Conservation (phyloP, 73 alveolate genomes). For the Symbiodinium natans region DNA sequence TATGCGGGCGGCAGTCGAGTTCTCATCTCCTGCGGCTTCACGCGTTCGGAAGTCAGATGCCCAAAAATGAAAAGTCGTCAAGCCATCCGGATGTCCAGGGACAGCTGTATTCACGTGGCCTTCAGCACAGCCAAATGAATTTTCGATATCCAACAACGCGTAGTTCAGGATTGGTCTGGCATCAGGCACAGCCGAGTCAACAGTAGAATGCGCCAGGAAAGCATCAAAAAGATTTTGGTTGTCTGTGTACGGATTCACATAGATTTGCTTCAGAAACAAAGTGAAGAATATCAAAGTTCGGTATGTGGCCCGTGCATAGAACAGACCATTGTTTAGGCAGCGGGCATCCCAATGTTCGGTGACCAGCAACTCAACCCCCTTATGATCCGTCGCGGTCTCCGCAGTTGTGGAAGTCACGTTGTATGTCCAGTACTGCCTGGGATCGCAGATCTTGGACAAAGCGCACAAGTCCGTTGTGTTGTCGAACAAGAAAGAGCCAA, state of each 20-base stretch:
- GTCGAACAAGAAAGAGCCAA: constrained; percentile 75
- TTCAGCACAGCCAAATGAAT: constrained; percentile 73
- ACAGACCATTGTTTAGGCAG: constrained; percentile 80
- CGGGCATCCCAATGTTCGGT: constrained; percentile 94
- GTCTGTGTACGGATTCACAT: constrained; percentile 83
- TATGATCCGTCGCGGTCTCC: constrained; percentile 34
- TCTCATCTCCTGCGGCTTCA: constrained; percentile 63
- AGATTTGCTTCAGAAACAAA: constrained; percentile 47
- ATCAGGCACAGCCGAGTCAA: constrained; percentile 73
- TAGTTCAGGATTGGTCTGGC: constrained; percentile 73
- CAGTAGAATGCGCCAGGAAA: constrained; percentile 61
- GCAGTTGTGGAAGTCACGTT: constrained; percentile 33
- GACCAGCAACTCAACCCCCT: constrained; percentile 71
- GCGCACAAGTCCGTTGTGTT: constrained; percentile 65
- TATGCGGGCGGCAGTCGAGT: constrained; percentile 8
- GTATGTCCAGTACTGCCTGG: constrained; percentile 72
- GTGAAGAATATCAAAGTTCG: constrained; percentile 67
- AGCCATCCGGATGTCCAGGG: background rate
- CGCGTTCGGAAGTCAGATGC: constrained; percentile 94
- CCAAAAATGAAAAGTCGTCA: constrained; percentile 86
- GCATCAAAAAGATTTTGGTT: constrained; percentile 89
- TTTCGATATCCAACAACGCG: constrained; percentile 75
- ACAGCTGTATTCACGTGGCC: constrained; percentile 30
- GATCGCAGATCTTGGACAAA: constrained; percentile 86
- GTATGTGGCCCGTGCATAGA: constrained; percentile 77